Evolutionary conservation across 2,329 filamentous ascomycete genomes (phyloP).

Genomic region (Pleoardoris graminearum): DNA sequence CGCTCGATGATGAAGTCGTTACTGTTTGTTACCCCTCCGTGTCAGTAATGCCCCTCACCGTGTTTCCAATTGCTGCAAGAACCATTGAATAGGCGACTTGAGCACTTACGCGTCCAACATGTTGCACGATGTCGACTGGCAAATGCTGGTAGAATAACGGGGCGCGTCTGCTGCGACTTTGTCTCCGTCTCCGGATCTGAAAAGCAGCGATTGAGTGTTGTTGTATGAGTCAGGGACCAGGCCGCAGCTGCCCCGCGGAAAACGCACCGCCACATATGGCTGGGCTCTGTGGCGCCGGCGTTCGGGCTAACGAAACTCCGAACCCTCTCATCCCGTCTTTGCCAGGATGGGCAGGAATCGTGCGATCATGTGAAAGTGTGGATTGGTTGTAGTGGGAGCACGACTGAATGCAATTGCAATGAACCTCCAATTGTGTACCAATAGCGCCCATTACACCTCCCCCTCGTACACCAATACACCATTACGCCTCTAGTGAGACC

Average conservation of each 20-base stretch:
- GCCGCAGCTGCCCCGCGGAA: not conserved
- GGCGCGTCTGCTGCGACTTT: not conserved
- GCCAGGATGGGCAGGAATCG: conserved; percentile 30
- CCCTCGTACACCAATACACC: conserved; percentile 22
- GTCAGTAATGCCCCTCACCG: conserved; percentile 14
- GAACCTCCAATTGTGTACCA: conserved; percentile 5
- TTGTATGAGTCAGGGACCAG: conserved; percentile 33
- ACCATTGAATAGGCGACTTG: not conserved
- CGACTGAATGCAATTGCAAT: not conserved
- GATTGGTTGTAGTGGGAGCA: conserved; percentile 28
- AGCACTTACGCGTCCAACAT: conserved; percentile 42
- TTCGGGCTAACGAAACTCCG: conserved; percentile 2
- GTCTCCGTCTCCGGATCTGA: conserved; percentile 3
- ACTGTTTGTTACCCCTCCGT: conserved; percentile 43
- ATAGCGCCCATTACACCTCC: conserved; percentile 31
- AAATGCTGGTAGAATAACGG: not conserved
- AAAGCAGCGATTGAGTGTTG: conserved; percentile 17
- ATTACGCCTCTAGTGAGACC: conserved; percentile 25
- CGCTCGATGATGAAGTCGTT: conserved; percentile 69
- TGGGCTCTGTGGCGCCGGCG: not conserved
- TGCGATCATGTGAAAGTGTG: conserved; percentile 25
- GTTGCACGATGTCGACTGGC: conserved; percentile 13
- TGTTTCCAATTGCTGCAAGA: not conserved
- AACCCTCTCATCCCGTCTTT: conserved; percentile 19
- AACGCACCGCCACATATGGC: not conserved